A percentile compares a stretch with the other conserved stretches of the same genome.
Evolutionary conservation across 2,329 filamentous ascomycete genomes (phyloP).

Genomic region (Phoma sp.): DNA sequence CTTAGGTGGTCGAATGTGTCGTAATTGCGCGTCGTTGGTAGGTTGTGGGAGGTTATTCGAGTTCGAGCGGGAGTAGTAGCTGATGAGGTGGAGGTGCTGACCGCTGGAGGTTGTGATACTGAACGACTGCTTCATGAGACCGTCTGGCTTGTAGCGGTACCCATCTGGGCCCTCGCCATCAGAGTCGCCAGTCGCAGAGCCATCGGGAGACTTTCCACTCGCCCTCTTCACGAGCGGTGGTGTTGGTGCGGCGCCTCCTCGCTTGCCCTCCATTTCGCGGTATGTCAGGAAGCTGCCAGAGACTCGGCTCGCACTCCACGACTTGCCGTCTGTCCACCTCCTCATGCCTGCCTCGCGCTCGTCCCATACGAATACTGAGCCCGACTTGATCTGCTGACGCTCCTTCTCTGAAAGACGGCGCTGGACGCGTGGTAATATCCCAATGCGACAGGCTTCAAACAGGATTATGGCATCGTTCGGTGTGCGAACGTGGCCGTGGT

Average conservation of each 20-base stretch:
- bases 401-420: constrained; percentile 95
- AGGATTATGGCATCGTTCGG: constrained; percentile 95
- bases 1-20: constrained; percentile 85
- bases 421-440: constrained; percentile 89
- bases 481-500: constrained; percentile 93
- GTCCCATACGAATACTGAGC: constrained; percentile 99
- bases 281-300: constrained; percentile 98
- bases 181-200: constrained; percentile 80
- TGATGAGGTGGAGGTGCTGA: constrained; percentile 96
- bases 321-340: constrained; percentile 98
- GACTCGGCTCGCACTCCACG: constrained; percentile 96
- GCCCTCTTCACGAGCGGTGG: constrained; percentile 42
- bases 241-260: constrained; percentile 74
- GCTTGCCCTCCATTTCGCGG: constrained; percentile 98
- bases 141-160: constrained; percentile 75
- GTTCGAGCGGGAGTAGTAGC: constrained; percentile 88
- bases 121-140: constrained; percentile 99
- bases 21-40: constrained; percentile 78
- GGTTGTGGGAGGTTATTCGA: constrained; percentile 81
- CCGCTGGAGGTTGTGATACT: constrained; percentile 92
- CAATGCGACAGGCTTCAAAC: constrained; percentile 95
- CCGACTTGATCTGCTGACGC: constrained; percentile 91
- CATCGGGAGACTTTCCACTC: constrained; percentile 81
- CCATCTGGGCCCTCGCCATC: constrained; percentile 69
- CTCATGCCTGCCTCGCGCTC: constrained; percentile 98